Conservation (phyloP, 345 rosid species). For the Eucalyptus regnans region DNA sequence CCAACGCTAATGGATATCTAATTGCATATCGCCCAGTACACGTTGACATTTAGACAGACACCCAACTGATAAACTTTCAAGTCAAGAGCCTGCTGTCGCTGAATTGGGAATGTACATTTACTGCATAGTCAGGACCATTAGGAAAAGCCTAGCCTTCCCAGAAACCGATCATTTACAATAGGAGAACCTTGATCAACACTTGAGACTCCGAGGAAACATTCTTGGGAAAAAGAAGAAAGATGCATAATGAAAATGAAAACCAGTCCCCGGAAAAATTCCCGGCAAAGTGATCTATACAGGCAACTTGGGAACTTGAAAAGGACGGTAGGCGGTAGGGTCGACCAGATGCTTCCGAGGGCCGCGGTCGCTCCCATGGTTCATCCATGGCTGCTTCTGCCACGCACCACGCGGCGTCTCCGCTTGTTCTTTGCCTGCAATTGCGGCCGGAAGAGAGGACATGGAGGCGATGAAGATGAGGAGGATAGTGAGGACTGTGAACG, state of each 20-base stretch:
- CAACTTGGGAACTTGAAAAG: not conserved
- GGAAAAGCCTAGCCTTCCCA: not conserved
- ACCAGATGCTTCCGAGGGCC: constrained; percentile 17
- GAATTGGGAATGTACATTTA: not conserved
- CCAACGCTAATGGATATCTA: not conserved
- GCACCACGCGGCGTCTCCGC: not conserved
- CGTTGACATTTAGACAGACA: not conserved
- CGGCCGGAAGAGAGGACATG: not conserved
- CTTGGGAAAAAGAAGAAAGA: not conserved
- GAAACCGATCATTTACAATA: not conserved
- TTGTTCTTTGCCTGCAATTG: not conserved
- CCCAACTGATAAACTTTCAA: not conserved
- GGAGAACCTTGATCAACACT: not conserved
- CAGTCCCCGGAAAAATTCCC: not conserved
- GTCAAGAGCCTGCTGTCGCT: not conserved
- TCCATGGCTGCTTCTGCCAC: constrained; percentile 4
- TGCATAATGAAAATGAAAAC: not conserved
- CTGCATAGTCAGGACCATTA: not conserved
- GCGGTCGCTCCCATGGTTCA: constrained; percentile 23
- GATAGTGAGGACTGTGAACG: not conserved
- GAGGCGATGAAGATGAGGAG: constrained; percentile 10
- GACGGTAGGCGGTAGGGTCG: not conserved
- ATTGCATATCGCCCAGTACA: not conserved
- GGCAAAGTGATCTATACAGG: not conserved
- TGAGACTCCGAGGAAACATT: not conserved